Evolutionary conservation across 78 protist species (phyloP).

Genomic region (Pigoraptor vietnamica): DNA sequence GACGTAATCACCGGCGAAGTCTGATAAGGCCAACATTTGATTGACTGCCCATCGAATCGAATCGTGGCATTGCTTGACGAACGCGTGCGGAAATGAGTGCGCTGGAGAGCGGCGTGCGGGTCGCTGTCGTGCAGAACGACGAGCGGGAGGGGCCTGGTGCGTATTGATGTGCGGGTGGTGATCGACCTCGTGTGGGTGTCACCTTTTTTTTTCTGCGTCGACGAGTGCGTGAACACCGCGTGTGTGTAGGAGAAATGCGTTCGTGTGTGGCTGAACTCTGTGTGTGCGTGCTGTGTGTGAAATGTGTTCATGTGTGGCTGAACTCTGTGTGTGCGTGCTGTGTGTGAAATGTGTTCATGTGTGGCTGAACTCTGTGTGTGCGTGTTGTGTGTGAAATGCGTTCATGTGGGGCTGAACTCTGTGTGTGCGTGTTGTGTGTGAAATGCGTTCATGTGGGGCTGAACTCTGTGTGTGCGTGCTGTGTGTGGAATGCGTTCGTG

Average conservation of each 20-base stretch:
- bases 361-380: not conserved
- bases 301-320: not conserved
- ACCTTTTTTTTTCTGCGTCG: not conserved
- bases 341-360: no score
- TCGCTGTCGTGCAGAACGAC: not conserved
- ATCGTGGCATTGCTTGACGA: no score
- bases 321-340: no score
- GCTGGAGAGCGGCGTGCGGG: no score
- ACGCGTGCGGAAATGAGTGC: no score
- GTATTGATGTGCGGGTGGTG: not conserved
- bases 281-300: not conserved
- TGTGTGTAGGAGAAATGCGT: no score
- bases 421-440: not conserved
- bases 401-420: not conserved
- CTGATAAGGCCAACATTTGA: no score
- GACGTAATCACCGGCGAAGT: no score
- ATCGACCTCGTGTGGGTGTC: not conserved
- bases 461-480: not conserved
- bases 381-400: not conserved
- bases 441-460: not conserved
- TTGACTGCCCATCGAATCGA: no score
- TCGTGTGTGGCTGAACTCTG: not conserved
- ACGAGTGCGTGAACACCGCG: not conserved
- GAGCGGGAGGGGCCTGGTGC: not conserved
- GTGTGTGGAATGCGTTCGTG: not conserved